Evolutionary conservation across 257 asterid genomes (phyloP).

Genomic region (Linaria vulgaris): DNA sequence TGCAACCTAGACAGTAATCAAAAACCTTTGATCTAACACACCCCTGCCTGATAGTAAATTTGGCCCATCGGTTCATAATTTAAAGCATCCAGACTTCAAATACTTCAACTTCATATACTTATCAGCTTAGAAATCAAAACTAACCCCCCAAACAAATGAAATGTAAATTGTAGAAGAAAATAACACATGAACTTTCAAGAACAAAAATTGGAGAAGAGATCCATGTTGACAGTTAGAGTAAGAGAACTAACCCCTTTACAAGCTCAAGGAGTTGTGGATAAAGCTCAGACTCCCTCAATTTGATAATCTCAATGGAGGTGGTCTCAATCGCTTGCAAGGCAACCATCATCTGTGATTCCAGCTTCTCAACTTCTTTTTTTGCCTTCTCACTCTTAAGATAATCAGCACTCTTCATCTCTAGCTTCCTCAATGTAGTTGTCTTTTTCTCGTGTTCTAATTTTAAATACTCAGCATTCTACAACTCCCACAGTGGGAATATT

Average conservation of each 20-base stretch:
- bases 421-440: constrained; percentile 58
- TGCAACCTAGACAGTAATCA: no score
- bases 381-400: constrained; percentile 87
- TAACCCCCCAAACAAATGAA: no score
- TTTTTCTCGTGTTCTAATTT: constrained; percentile 82
- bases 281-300: constrained; percentile 84
- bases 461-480: constrained; percentile 76
- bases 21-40: no score
- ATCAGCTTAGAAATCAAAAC: no score
- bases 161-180: no score
- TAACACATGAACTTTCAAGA: no score
- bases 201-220: no score
- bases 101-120: no score
- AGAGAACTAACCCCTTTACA: constrained; percentile 68
- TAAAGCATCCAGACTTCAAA: no score
- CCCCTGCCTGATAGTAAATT: no score
- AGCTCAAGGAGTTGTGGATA: constrained; percentile 79
- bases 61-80: no score
- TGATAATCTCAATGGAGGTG: constrained; percentile 78
- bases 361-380: constrained; percentile 85
- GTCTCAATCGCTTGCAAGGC: constrained; percentile 84
- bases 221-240: constrained; percentile 10
- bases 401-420: constrained; percentile 83
- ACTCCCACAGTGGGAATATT: constrained; percentile 15
- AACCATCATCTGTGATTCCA: constrained; percentile 88